Base-by-base conservation (phyloP, 352 stramenopile genomes). In the Pythium phragmiticola region DNA sequence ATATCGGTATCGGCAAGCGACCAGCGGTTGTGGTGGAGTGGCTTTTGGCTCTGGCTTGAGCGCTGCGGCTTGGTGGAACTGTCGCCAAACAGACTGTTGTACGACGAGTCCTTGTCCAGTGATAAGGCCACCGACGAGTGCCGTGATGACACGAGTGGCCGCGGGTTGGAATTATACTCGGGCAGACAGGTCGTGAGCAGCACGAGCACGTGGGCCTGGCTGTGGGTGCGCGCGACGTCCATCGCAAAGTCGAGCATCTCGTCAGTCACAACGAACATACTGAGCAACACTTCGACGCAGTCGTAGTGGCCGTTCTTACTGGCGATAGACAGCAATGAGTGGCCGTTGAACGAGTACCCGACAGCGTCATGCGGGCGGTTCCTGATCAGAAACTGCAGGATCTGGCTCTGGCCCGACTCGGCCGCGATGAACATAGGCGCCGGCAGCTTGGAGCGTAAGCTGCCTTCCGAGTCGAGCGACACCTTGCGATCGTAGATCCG, bases 271-370 rank as follows among this genome's bases (percentile, higher is more conserved):
- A 75, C 53, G 23, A 78, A 57, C 17, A 56, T 65, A 9, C 74
- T 65, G 13, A 92, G 68, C 39, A 92, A 65, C 30, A 75, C 64
- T 42, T 84, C 66, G 14, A 89, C 82, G 51, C 82, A 92, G 55
- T 85, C 78, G 60, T 90, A 92, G 61, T 92, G 80, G 9, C 82
- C 82, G 42, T 86, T 77, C 19, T 76, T 78, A 19, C 77, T 79
- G 7, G 82, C 82, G 16, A 92, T 74, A 0, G 78, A 84, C 12
- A 92, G 71, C 34, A 90, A 53, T 17, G 80, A 83, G 61, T 90
- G 74, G 14, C 77, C 79, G 42, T 84, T 72, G 56, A 92, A 92
- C 23, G 56, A 66, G 68, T 92, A 92, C 16, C 59, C 41, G 7
- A 59, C 50, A 66, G 74, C 81, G 8, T 75, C 60, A 21, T 39